Evolutionary conservation across 139 green algal species (phyloP), one percentile per base, ranked within the genome.

Genomic region (Chlamydomonas sp.): DNA sequence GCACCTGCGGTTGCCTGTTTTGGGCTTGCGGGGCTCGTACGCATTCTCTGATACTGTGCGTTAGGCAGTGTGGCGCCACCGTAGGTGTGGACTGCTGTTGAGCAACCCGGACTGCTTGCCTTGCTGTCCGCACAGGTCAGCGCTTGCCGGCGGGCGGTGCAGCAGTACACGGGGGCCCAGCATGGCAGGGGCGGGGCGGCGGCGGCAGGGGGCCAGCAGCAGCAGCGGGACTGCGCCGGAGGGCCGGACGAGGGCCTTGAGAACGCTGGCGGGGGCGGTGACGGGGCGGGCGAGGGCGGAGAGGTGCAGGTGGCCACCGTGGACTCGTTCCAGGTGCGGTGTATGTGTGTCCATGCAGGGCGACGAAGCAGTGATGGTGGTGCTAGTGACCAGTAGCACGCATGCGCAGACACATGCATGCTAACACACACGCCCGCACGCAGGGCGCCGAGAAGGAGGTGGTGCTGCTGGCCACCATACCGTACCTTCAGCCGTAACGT

Each of bases 291-390:
- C 0, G 2, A 64, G 8, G 83, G 2, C 15, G 62, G 71, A 20
- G 68, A 2, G 2, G 83, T 96, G 4, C 90, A 92, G 72, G 94
- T 98, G 5, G 94, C 96, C 3, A 98, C 96, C 1, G 94, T 98
- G n/a, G 96, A 98, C 89, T 95, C 95, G 2, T 98, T 97, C 87
- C 96, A 97, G 92, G 92, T 92, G 79, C 4, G 80, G 8, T 0
- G 78, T n/a, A 63, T 1, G 2, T 61, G 3, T 63, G 66, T 6
- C 7, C 10, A 63, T 83, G 7, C 7, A 20, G 63, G 72, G 18
- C 7, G 78, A 69, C 17, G 60, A 60, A 68, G 63, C 17, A 83
- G 72, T 12, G n/a, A 5, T n/a, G 9, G 9, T 5, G 80, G n/a
- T 77, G 49, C 69, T 20, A 12, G 10, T 7, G 72, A 58, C 68